Percentiles rank a stretch among this genome's conserved stretches.
phyloP scores from a whole-genome alignment of 1,284 basidiomycete species.

The Termitomyces sp. region DNA sequence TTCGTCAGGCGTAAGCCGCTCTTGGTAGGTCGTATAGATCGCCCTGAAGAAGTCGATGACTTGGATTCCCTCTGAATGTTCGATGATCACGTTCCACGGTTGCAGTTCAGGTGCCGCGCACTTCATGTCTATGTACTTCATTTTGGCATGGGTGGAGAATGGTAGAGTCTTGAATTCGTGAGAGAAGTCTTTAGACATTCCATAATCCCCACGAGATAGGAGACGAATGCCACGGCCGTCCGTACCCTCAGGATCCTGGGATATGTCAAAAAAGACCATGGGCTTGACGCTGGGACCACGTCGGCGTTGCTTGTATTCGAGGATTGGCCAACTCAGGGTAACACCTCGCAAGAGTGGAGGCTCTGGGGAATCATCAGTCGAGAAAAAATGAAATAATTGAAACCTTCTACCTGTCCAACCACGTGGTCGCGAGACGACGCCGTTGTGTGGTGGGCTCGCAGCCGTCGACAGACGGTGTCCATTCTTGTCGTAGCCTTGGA shows the following conservation, averaged over 20 bases:
- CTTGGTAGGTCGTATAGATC: slow-evolving; percentile 44
- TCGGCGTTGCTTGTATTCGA: not conserved
- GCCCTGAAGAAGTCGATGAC: slow-evolving; percentile 52
- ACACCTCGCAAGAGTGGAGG: not conserved
- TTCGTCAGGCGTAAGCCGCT: slow-evolving; percentile 40
- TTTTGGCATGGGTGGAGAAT: not conserved
- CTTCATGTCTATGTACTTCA: slow-evolving; percentile 1
- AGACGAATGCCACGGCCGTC: not conserved
- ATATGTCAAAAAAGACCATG: slow-evolving; percentile 17
- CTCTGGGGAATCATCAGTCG: not conserved
- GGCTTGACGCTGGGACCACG: not conserved
- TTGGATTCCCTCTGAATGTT: slow-evolving; percentile 32
- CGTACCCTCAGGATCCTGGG: slow-evolving; percentile 3
- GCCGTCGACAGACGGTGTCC: not conserved
- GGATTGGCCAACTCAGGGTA: slow-evolving; percentile 3
- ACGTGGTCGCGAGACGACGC: not conserved
- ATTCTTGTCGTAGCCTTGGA: not conserved
- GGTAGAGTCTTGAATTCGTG: not conserved
- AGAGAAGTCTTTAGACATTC: not conserved
- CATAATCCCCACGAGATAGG: not conserved
- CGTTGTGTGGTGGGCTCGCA: not conserved
- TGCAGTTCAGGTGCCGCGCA: slow-evolving; percentile 15
- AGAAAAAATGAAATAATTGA: not conserved
- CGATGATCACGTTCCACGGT: slow-evolving; percentile 41
- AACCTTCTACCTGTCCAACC: slow-evolving; percentile 1